These are phyloP conservation scores for Agaricus subrufescens DNA, from an alignment of 768 basidiomycete species.

Conservation along the genomic window DNA sequence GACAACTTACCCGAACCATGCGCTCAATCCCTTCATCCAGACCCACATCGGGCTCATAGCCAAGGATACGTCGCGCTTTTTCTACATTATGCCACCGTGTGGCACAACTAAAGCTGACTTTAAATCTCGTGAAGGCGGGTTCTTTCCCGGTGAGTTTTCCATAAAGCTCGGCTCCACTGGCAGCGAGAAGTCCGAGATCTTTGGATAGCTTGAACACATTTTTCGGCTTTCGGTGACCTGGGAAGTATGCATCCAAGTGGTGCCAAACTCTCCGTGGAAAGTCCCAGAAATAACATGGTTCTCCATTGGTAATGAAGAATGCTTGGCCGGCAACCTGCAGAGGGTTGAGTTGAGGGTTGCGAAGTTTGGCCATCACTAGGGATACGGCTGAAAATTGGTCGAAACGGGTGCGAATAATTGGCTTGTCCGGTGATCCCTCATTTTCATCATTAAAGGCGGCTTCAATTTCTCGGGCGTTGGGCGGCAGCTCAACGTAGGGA, in stretches of 20 bases:
- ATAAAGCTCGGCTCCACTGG: conserved; percentile 68
- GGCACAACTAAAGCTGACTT: conserved; percentile 76
- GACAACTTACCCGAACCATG: conserved; percentile 62
- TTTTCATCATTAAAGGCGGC: conserved; percentile 49
- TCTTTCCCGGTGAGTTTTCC: conserved; percentile 72
- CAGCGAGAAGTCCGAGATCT: conserved; percentile 64
- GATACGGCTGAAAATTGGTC: conserved; percentile 68
- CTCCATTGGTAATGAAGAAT: conserved; percentile 97
- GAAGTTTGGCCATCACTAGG: conserved; percentile 46
- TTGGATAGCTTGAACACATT: conserved; percentile 48
- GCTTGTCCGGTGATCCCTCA: conserved; percentile 37
- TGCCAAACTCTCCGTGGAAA: conserved; percentile 80
- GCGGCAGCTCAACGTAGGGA: conserved; percentile 63
- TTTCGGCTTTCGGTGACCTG: conserved; percentile 42
- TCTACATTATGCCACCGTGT: conserved; percentile 92
- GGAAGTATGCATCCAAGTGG: conserved; percentile 55
- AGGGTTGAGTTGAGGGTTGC: conserved; percentile 41
- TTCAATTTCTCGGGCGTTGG: conserved; percentile 52
- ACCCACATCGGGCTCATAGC: conserved; percentile 90
- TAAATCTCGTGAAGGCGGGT: conserved; percentile 81
- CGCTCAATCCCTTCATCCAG: conserved; percentile 82
- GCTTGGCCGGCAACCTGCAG: conserved; percentile 87
- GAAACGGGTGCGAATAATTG: conserved; percentile 72
- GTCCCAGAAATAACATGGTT: conserved; percentile 97
- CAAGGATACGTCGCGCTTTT: conserved; percentile 84